Conservation (phyloP, 1,284 basidiomycete genomes). For the Volvariella volvacea region DNA sequence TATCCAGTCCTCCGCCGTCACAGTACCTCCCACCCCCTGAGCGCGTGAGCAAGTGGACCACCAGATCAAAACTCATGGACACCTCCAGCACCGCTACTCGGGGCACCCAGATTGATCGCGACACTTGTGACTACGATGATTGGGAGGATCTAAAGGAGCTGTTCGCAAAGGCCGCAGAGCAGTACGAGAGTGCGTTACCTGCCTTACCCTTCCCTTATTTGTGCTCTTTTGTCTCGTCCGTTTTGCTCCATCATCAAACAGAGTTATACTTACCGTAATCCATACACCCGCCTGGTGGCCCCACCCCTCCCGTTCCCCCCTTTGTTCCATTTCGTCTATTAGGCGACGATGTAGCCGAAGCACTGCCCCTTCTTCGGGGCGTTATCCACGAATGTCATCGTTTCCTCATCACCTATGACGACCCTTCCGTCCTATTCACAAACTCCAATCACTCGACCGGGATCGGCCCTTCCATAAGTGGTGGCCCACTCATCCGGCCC, state of each 20-base stretch:
- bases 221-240: constrained; percentile 1
- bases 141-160: constrained; percentile 63
- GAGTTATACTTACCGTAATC: no score
- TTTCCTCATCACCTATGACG: constrained; percentile 43
- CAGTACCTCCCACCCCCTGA: constrained; percentile 6
- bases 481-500: constrained; percentile 11
- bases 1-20: constrained; percentile 13
- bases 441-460: constrained; percentile 6
- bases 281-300: no score
- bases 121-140: constrained; percentile 39
- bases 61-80: constrained; percentile 33
- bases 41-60: constrained; percentile 22
- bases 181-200: constrained; percentile 47
- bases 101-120: constrained; percentile 14
- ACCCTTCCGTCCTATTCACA: constrained; percentile 46
- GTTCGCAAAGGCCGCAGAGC: constrained; percentile 46
- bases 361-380: constrained; percentile 48
- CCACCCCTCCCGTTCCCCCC: no score
- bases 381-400: constrained; percentile 63
- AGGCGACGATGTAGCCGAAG: constrained; percentile 42
- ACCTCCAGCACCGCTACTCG: constrained; percentile 25
- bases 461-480: constrained; percentile 14
- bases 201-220: no score
- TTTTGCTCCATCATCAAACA: background rate
- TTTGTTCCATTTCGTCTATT: constrained; percentile 2